Evolutionary conservation across 768 basidiomycete genomes (phyloP), one percentile per base, ranked within the genome.

Genomic region (Strobilomyces dryophilus): DNA sequence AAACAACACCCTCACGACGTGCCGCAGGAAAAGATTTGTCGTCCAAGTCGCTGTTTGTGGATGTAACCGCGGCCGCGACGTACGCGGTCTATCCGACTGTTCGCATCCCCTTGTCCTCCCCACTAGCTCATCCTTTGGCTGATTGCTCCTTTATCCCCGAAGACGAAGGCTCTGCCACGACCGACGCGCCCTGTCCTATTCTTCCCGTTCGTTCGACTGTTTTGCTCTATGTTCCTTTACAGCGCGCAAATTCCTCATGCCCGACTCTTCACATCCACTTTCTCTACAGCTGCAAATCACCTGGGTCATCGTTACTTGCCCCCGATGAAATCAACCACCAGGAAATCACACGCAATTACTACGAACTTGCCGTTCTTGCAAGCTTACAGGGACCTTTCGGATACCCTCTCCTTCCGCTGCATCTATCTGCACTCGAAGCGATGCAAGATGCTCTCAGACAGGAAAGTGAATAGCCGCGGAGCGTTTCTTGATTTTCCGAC

Each of bases 301-400:
- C 63, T 1, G 66, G 63, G 32, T 80, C 79, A 20, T 72, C 75
- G 32, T 66, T 62, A 34, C 62, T 54, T n/a, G 59, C 59, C 43
- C 52, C 65, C 39, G 72, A 74, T 36, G 62, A 66, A n/a, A 63
- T 66, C 49, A 69, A 66, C 45, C 63, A 69, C 55, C 61, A 69
- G 24, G 89, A 90, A 49, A 78, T 92, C 61, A 80, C 85, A 17
- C 74, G 69, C 41, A 91, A 82, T 62, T 91, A 78, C 61, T 76
- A 87, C 60, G 85, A 87, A 53, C 77, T 93, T 17, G 74, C 82
- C 2, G 76, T 89, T 27, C 79, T 92, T 10, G 77, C 82, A 46
- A 61, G 57, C 37, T 45, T 67, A 32, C 70, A 70, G 65, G 74
- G 73, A 55, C 70, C 81, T 44, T 74, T 70, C 27, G 75, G 71